Evolutionary conservation across 805 yeast genomes (phyloP).

Genomic region (Saturnispora sanitii): DNA sequence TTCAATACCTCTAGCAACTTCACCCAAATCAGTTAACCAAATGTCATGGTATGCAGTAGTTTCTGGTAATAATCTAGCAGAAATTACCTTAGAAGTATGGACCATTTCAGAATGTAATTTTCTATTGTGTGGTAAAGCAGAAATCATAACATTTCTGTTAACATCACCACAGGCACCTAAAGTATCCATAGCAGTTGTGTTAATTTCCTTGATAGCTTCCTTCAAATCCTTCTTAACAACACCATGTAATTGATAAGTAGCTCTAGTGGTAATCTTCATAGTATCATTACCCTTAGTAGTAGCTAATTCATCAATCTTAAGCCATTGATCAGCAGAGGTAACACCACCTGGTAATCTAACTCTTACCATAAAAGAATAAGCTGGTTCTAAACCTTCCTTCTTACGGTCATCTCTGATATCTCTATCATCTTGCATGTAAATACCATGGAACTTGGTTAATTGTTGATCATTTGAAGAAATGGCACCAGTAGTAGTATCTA

Average conservation of each 20-base stretch:
- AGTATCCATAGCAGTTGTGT: constrained; percentile 82
- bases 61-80: constrained; percentile 76
- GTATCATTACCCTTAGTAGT: constrained; percentile 86
- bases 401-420: constrained; percentile 90
- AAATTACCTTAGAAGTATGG: constrained; percentile 50
- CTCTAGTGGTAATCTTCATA: constrained; percentile 89
- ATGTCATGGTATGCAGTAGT: constrained; percentile 96
- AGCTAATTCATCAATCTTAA: constrained; percentile 72
- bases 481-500: constrained; percentile 80
- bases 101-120: constrained; percentile 71
- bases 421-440: constrained; percentile 97
- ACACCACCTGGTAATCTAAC: constrained; percentile 91
- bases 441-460: constrained; percentile 94
- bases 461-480: constrained; percentile 87
- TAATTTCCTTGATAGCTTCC: constrained; percentile 88
- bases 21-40: constrained; percentile 49
- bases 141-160: constrained; percentile 86
- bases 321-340: constrained; percentile 83
- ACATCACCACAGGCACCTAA: constrained; percentile 99
- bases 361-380: constrained; percentile 94
- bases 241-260: constrained; percentile 94
- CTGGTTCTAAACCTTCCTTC: constrained; percentile 88
- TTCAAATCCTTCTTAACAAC: constrained; percentile 82
- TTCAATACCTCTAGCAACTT: constrained; percentile 32
- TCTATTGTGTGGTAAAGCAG: constrained; percentile 82